Base-by-base conservation (phyloP, 768 basidiomycete species). In the Austroboletus festivus region DNA sequence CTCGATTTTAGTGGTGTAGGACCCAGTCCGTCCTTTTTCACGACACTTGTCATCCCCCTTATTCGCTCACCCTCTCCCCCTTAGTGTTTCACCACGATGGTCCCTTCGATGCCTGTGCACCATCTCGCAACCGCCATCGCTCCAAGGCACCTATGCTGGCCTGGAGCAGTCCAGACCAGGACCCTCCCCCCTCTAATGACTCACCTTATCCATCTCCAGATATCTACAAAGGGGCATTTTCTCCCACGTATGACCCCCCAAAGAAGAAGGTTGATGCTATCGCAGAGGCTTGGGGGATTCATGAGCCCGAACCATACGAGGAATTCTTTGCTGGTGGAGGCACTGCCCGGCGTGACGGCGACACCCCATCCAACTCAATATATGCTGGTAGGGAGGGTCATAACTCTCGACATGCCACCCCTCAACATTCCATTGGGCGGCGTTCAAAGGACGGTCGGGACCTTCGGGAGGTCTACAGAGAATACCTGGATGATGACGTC, bases 31-130 rank as follows among this genome's bases (percentile, higher is more conserved):
- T 79, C 39, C 52, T 47, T n/a, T n/a, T n/a, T n/a, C n/a, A n/a
- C 55, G 49, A 28, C 52, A 30, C 7, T 16, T 11, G 18, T 22
- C 31, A 5, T 47, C 6, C 23, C 28, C 35, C 18, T 19, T 24
- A 26, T 23, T 35, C 28, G 30, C 39, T 49, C 51, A 47, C 40
- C 35, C 18, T 44, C 28, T 43, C 47, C 21, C 23, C 46, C 22
- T 23, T 55, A 93, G 90, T 89, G 82, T 89, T 93, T 70, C 90
- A 93, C 61, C 90, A 93, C 60, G 91, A 93, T 60, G 90, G 90
- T 24, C 91, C 90, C 12, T 93, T 93, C 64, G 90, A 93, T 62
- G 91, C 90, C 23, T 92, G 89, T 62, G 90, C 90, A 3, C 90
- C 90, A 1, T 92, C 90, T 40, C 86, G 91, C 60, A 93, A 93